Evolutionary conservation across 805 yeast species (phyloP), one percentile per base, ranked within the genome.

Genomic region (Zygosaccharomyces rouxii): DNA sequence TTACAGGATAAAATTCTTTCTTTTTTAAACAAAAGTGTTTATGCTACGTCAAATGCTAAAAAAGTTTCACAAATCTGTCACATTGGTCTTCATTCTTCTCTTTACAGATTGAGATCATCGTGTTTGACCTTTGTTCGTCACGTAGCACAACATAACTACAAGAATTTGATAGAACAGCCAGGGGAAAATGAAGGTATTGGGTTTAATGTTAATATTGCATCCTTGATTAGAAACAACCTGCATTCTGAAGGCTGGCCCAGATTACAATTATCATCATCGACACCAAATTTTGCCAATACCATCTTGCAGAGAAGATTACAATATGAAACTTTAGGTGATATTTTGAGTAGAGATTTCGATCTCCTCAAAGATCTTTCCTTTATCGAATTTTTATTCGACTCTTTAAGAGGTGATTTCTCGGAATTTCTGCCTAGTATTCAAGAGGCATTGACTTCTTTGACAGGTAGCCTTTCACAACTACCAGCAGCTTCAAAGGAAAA

Each of bases 261-360:
- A 49, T 54, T 74, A 40, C 72, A 70, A 40, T 55, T 69, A 10
- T 60, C 63, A 14, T 38, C 60, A 7, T 48, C 59, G 1, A 64
- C 64, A 0, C 70, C 68, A 2, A 70, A 72, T 10, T 69, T 71
- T 13, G 68, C 71, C 46, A 70, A 67, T 38, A 56, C 72, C 2
- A 51, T 78, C 2, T 55, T 66, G 4, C 83, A 79, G 55, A 74
- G 94, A 55, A 75, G 77, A 57, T 66, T 74, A 33, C 88, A 86
- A 55, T 90, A 88, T 59, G 96, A 87, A 62, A 83, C 95, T 0
- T 64, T 90, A 21, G 94, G 95, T 1, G 75, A 80, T 18, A 71
- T 90, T 6, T 60, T 85, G 44, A 72, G 75, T 48, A 72, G 75
- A 29, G 71, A 76, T 35, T 71, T 78, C 0, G 55, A 61, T 0